Conservation (phyloP, 352 stramenopile species). For the Phytophthora fragariae region DNA sequence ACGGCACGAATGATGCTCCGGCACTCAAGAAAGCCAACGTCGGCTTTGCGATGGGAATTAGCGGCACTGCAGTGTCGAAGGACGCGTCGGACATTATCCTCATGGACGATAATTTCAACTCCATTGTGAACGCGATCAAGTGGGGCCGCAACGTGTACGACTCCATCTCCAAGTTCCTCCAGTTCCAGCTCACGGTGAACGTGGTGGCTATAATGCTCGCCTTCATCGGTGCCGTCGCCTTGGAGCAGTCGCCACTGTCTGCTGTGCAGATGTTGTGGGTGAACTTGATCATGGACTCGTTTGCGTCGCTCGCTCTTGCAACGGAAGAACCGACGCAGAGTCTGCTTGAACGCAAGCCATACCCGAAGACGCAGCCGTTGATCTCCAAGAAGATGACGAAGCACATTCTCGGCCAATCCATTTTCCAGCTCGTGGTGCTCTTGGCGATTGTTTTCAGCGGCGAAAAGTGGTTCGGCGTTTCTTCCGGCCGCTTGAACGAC, state of each 20-base stretch:
- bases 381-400: slow-evolving; percentile 94
- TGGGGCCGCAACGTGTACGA: slow-evolving; percentile 97
- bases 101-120: slow-evolving; percentile 96
- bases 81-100: slow-evolving; percentile 96
- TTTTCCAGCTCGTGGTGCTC: slow-evolving; percentile 91
- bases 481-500: slow-evolving; percentile 46
- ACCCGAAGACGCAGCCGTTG: slow-evolving; percentile 88
- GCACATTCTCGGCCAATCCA: slow-evolving; percentile 93
- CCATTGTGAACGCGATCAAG: slow-evolving; percentile 96
- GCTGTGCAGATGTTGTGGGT: slow-evolving; percentile 97
- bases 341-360: slow-evolving; percentile 91
- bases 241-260: slow-evolving; percentile 83
- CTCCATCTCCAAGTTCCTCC: slow-evolving; percentile 97
- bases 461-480: slow-evolving; percentile 53
- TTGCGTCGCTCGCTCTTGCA: slow-evolving; percentile 94
- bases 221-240: slow-evolving; percentile 82
- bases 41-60: slow-evolving; percentile 95
- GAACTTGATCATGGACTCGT: slow-evolving; percentile 98
- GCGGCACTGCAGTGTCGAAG: slow-evolving; percentile 93
- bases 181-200: slow-evolving; percentile 97
- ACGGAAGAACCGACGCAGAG: slow-evolving; percentile 90
- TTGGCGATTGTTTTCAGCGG: slow-evolving; percentile 82
- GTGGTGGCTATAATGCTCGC: slow-evolving; percentile 92
- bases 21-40: slow-evolving; percentile 95
- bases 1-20: slow-evolving; percentile 96